phyloP scores from a whole-genome alignment of 2,329 filamentous ascomycete species.

The Fusarium sp. region DNA sequence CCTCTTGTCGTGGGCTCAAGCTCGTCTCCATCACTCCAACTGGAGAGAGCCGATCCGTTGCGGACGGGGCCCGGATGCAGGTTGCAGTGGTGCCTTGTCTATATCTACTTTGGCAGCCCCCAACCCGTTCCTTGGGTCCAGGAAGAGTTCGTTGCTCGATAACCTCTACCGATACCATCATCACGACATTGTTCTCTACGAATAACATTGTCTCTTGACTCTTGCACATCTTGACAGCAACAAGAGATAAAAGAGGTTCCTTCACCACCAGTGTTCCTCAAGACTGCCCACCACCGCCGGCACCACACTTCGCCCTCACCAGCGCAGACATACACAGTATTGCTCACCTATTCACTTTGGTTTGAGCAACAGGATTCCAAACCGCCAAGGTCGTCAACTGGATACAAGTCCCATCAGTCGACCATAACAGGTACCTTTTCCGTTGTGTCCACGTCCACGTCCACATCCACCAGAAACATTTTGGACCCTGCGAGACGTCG shows the following conservation, averaged over 20 bases:
- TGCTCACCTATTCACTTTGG: slow-evolving; percentile 3
- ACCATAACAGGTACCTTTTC: slow-evolving; percentile 16
- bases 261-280: slow-evolving; percentile 9
- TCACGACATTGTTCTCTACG: slow-evolving; percentile 16
- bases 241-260: slow-evolving; percentile 18
- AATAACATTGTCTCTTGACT: slow-evolving; percentile 16
- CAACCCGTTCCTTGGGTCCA: slow-evolving; percentile 27
- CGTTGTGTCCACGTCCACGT: slow-evolving; percentile 1
- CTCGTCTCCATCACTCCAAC: slow-evolving; percentile 30
- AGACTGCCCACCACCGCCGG: not conserved
- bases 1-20: slow-evolving; percentile 25
- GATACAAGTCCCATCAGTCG: slow-evolving; percentile 11
- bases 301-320: slow-evolving; percentile 1
- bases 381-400: not conserved
- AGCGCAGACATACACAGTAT: slow-evolving; percentile 6
- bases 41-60: slow-evolving; percentile 40
- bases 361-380: not conserved
- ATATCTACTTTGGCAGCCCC: slow-evolving; percentile 43
- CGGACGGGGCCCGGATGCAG: slow-evolving; percentile 42
- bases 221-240: slow-evolving; percentile 7
- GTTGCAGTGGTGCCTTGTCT: slow-evolving; percentile 41
- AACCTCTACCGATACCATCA: slow-evolving; percentile 12
- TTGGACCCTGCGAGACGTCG: slow-evolving; percentile 34
- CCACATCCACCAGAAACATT: slow-evolving; percentile 27
- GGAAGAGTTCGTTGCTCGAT: slow-evolving; percentile 36